Conservation (phyloP, 306 rosid species). For the Corylus americana region DNA sequence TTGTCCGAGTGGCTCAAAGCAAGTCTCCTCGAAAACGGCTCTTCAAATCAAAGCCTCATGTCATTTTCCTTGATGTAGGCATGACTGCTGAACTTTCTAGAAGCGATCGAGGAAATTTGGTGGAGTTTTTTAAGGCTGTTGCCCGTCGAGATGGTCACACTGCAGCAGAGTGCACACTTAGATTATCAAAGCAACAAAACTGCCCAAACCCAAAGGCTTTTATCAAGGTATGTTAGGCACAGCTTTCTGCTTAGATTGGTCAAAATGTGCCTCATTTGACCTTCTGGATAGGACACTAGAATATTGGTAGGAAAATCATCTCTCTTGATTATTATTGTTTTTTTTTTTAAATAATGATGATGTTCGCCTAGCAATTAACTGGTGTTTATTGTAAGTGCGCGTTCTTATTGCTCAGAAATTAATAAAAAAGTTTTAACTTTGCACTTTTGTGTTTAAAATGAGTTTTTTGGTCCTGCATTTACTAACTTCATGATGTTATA, state of each 20-base stretch:
- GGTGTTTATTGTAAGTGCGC: not conserved
- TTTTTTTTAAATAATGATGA: not conserved
- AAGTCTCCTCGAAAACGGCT: constrained; percentile 64
- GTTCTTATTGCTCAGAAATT: not conserved
- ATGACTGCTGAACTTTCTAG: constrained; percentile 98
- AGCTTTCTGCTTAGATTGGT: not conserved
- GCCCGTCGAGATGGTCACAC: constrained; percentile 94
- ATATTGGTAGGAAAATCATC: not conserved
- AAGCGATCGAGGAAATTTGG: constrained; percentile 78
- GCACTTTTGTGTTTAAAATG: not conserved
- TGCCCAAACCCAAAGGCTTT: constrained; percentile 97
- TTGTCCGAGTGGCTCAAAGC: constrained; percentile 72
- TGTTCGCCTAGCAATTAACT: constrained; percentile 8
- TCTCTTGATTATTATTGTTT: not conserved
- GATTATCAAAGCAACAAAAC: constrained; percentile 81
- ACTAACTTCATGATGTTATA: not conserved
- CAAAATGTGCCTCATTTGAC: not conserved
- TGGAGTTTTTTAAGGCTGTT: constrained; percentile 93
- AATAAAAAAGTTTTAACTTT: not conserved
- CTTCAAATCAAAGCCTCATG: constrained; percentile 97
- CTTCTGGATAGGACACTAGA: not conserved
- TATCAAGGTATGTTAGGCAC: constrained; percentile 60
- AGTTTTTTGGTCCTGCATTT: not conserved
- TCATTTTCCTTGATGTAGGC: constrained; percentile 97
- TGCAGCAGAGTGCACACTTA: constrained; percentile 82